phyloP scores from a whole-genome alignment of 305 asterid species.

The Caryopteris hybrid region DNA sequence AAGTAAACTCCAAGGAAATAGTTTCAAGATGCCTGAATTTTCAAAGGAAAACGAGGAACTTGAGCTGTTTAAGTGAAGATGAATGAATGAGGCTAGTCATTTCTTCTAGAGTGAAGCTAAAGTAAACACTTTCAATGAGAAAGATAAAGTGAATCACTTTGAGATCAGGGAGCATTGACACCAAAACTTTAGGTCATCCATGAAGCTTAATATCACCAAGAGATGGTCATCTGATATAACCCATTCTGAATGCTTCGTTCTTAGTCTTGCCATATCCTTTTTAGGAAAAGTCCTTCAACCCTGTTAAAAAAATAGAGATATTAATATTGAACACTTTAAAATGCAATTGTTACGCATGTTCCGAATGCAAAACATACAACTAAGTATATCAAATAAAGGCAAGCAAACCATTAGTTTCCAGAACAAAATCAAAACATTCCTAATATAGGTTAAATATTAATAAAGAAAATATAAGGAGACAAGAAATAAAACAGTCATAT shows the following conservation, averaged over 20 bases:
- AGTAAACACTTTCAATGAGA: not conserved
- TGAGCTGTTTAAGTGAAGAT: not conserved
- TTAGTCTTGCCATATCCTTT: not conserved
- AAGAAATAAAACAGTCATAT: no score
- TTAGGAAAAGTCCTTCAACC: not conserved
- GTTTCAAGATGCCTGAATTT: constrained; percentile 10
- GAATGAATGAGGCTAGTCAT: not conserved
- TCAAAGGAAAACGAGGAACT: constrained; percentile 1
- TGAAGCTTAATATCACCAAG: not conserved
- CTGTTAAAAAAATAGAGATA: not conserved
- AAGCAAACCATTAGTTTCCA: not conserved
- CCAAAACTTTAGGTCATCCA: not conserved
- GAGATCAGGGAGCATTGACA: constrained; percentile 10
- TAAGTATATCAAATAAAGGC: not conserved
- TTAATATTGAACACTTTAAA: not conserved
- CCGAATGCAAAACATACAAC: not conserved
- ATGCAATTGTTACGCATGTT: not conserved
- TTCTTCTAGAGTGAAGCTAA: not conserved
- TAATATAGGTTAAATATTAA: not conserved
- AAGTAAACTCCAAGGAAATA: constrained; percentile 1
- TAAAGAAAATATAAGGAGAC: no score
- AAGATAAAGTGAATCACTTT: not conserved
- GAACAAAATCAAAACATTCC: not conserved
- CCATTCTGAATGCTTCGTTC: not conserved
- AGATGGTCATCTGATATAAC: not conserved